Conservation (phyloP, 768 basidiomycete genomes). For the Amylocystis lapponica region DNA sequence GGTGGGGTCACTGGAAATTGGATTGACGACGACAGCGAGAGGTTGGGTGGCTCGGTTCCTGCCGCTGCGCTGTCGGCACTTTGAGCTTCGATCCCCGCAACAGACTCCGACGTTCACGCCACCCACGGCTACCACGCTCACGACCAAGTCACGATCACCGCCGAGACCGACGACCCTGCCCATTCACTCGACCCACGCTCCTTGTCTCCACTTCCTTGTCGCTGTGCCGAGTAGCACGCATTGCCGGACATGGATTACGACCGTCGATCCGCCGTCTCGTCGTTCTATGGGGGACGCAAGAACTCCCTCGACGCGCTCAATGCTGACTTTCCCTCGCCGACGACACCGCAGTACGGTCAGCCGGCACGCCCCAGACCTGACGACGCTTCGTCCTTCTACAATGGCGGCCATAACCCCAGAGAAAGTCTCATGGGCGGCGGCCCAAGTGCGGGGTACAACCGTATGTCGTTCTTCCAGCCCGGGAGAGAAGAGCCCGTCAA, state of each 20-base stretch:
- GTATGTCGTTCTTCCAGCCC: constrained; percentile 57
- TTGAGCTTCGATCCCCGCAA: too few species aligned
- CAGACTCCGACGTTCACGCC: too few species aligned
- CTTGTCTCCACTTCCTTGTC: too few species aligned
- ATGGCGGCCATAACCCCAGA: constrained; percentile 33
- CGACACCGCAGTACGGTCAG: constrained; percentile 11
- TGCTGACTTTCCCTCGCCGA: constrained; percentile 38
- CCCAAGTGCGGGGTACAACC: constrained; percentile 69
- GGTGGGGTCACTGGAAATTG: background rate
- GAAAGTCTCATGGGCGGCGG: constrained; percentile 30
- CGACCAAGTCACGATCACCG: too few species aligned
- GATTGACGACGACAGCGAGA: too few species aligned
- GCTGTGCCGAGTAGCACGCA: too few species aligned
- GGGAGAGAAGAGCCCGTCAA: constrained; percentile 76
- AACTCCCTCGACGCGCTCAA: constrained; percentile 58
- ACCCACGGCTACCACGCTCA: too few species aligned
- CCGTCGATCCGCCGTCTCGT: constrained; percentile 73
- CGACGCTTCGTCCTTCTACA: constrained; percentile 64
- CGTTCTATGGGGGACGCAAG: constrained; percentile 68
- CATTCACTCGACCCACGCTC: too few species aligned
- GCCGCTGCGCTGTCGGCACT: too few species aligned
- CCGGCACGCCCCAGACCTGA: constrained; percentile 50
- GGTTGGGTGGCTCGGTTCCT: too few species aligned
- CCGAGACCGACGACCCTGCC: too few species aligned
- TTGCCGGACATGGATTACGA: constrained; percentile 86